phyloP scores from a whole-genome alignment of 1,284 basidiomycete species.

The Melampsora abietis-canadensis region DNA sequence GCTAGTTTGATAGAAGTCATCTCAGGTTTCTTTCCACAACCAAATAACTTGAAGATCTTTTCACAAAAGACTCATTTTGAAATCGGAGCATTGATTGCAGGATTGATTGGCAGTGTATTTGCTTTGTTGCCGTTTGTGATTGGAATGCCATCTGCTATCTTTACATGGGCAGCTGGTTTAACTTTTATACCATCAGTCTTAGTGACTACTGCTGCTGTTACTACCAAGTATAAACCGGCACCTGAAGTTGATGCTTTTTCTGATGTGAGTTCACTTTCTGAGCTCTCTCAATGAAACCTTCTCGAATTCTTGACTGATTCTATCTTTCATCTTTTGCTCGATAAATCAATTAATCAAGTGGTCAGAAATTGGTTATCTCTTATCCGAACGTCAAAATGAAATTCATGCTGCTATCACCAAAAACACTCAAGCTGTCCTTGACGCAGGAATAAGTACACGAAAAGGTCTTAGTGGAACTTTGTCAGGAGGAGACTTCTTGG shows the following conservation, averaged over 20 bases:
- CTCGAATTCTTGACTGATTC: not conserved
- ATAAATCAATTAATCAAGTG: not conserved
- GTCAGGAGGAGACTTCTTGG: slow-evolving; percentile 10
- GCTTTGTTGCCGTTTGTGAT: slow-evolving; percentile 7
- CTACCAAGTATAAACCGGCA: slow-evolving; percentile 14
- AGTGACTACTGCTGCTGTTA: not conserved
- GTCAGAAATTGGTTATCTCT: slow-evolving; percentile 14
- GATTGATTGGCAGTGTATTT: slow-evolving; percentile 12
- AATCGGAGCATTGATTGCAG: slow-evolving; percentile 16
- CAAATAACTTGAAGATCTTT: slow-evolving; percentile 30
- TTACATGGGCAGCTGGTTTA: slow-evolving; percentile 12
- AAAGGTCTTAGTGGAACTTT: slow-evolving; percentile 19
- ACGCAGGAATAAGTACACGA: slow-evolving; percentile 16
- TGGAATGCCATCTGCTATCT: slow-evolving; percentile 3
- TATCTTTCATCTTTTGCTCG: not conserved
- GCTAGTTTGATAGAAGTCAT: slow-evolving; percentile 23
- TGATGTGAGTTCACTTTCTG: slow-evolving; percentile 11
- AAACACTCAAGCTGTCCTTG: slow-evolving; percentile 2
- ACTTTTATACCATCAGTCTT: slow-evolving; percentile 5
- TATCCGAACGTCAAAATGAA: slow-evolving; percentile 20
- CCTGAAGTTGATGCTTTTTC: slow-evolving; percentile 18
- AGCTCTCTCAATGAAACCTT: not conserved
- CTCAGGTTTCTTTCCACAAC: slow-evolving; percentile 31
- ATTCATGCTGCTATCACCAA: slow-evolving; percentile 17
- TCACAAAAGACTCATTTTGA: slow-evolving; percentile 27